phyloP scores from a whole-genome alignment of 2,329 filamentous ascomycete species.

The Stagonosporopsis rhizophila region DNA sequence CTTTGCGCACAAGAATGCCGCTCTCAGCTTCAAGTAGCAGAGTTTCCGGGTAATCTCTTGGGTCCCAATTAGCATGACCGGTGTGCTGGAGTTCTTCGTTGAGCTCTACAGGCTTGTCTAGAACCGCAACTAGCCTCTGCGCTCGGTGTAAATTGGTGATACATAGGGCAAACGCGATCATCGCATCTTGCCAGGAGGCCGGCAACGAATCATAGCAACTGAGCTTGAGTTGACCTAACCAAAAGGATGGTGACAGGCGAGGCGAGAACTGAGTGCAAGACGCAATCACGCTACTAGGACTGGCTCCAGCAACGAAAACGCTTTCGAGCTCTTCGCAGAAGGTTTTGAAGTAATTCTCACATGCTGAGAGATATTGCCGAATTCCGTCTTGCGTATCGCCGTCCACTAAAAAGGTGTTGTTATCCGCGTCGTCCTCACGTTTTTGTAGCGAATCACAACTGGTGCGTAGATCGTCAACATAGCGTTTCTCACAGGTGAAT shows the following conservation, averaged over 20 bases:
- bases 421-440: background rate
- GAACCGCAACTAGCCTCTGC: slow-evolving; percentile 27
- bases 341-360: slow-evolving; percentile 18
- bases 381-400: slow-evolving; percentile 7
- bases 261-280: background rate
- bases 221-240: background rate
- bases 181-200: slow-evolving; percentile 27
- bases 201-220: slow-evolving; percentile 26
- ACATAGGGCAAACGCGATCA: slow-evolving; percentile 38
- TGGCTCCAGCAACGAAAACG: background rate
- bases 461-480: slow-evolving; percentile 25
- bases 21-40: slow-evolving; percentile 71
- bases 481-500: slow-evolving; percentile 29
- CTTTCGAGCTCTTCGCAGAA: slow-evolving; percentile 14
- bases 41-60: slow-evolving; percentile 62
- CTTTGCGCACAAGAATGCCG: slow-evolving; percentile 65
- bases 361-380: slow-evolving; percentile 18
- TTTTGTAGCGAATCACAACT: slow-evolving; percentile 29
- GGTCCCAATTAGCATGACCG: slow-evolving; percentile 65
- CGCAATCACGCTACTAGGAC: slow-evolving; percentile 6
- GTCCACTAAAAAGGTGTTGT: background rate
- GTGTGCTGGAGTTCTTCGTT: slow-evolving; percentile 34
- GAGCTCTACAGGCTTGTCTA: slow-evolving; percentile 28
- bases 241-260: background rate
- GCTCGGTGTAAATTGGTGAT: slow-evolving; percentile 43